Percentiles rank a stretch among this genome's conserved stretches.
Conservation (phyloP, 345 rosid genomes). For the Acer saccharum region DNA sequence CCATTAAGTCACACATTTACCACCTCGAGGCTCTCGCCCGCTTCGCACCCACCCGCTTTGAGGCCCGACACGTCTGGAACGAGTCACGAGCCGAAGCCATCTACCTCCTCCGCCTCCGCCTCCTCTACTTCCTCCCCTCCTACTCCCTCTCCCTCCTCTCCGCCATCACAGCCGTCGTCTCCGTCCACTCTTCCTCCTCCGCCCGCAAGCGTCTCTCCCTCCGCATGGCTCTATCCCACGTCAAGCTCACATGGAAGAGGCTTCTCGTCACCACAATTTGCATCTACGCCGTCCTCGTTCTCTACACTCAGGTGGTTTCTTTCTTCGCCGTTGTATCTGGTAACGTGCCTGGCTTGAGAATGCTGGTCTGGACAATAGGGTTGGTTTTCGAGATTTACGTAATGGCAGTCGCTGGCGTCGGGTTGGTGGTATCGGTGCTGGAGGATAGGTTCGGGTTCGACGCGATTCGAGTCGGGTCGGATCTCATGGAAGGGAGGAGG, state of each 20-base stretch:
- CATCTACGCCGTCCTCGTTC: conserved; percentile 43
- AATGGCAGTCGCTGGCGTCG: conserved; percentile 61
- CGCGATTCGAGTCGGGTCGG: conserved; percentile 53
- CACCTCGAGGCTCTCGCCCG: conserved; percentile 56
- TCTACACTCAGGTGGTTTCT: conserved; percentile 37
- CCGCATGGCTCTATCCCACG: conserved; percentile 28
- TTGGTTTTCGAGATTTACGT: conserved; percentile 51
- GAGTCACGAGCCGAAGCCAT: conserved; percentile 66
- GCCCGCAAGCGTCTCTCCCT: conserved; percentile 24
- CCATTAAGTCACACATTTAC: conserved; percentile 50
- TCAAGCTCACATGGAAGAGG: conserved; percentile 41
- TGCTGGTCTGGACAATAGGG: conserved; percentile 33
- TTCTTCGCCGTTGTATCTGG: conserved; percentile 31
- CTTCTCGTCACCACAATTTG: conserved; percentile 53
- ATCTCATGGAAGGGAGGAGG: conserved; percentile 60
- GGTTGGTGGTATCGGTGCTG: conserved; percentile 57
- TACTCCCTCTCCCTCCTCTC: conserved; percentile 56
- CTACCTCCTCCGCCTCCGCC: conserved; percentile 56
- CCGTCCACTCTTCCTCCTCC: conserved; percentile 27
- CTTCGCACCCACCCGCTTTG: conserved; percentile 52
- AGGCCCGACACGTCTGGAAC: conserved; percentile 61
- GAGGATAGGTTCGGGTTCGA: conserved; percentile 66
- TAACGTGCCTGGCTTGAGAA: conserved; percentile 22
- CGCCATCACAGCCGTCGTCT: conserved; percentile 37
- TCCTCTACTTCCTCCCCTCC: conserved; percentile 48